Base-by-base conservation (phyloP, 208 protist genomes). In the Trypanosoma rangeli region DNA sequence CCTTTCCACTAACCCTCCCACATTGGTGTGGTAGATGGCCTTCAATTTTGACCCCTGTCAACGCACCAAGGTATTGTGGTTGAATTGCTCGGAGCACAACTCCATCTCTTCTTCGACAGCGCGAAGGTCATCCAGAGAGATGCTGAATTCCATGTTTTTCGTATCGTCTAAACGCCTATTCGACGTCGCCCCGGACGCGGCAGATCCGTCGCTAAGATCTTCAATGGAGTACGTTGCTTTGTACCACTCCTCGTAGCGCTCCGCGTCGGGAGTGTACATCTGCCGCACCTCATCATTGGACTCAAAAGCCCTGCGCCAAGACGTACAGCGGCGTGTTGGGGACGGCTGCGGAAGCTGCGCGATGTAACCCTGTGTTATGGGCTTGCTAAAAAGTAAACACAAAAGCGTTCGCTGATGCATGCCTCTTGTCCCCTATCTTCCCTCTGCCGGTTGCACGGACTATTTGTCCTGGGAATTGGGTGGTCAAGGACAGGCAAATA, bases 211-310 rank as follows among this genome's bases (percentile, higher is more conserved):
- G 18, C 80, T 85, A 35, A 90, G 65, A 55, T 89, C 85, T 24
- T 88, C 84, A 33, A 89, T 65, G 31, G 73, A 75, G 66, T 94
- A 92, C 35, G 83, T 92, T 52, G 77, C 76, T 33, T 82, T 83
- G 75, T 92, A 94, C 89, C 89, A 94, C 52, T 76, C 76, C 53
- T 89, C 82, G 70, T 94, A 94, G 13, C 79, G 73, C 67, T 89
- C 86, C 31, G 74, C 77, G 62, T 84, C 74, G 0, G 83, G 71
- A 3, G 70, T 84, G 71, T 85, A 89, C 50, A 81, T 80, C 39
- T 85, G 70, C 35, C 73, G 64, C 16, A 94, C 83, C 53, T 90
- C 89, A 29, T 58, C 66, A 64, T 94, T 90, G 1, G 76, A 73
- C 18, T 83, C 75, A 72, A 84, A 84, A 13, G 85, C 84, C 20